Evolutionary conservation across 129 eudicot species (phyloP).

Genomic region (Daucus carota): DNA sequence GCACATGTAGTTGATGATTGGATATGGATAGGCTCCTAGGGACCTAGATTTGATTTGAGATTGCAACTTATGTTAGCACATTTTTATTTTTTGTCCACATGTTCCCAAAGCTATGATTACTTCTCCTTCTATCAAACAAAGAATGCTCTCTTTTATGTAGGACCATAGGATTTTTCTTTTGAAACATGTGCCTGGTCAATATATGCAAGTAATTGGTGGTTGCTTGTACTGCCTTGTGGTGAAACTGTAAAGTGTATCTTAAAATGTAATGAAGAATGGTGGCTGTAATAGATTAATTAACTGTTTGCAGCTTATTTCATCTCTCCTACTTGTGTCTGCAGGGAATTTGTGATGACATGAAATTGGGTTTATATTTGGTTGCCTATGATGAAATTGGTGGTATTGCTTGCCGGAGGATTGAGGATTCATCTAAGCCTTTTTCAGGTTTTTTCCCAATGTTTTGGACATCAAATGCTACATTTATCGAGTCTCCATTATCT

Average conservation of each 20-base stretch:
- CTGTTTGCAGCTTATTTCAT: constrained; percentile 6
- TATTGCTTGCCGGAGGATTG: constrained; percentile 68
- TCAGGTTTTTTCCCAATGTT: constrained; percentile 58
- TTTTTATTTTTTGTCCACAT: neutral
- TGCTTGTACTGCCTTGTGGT: neutral
- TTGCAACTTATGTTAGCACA: neutral
- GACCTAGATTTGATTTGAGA: neutral
- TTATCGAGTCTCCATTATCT: constrained; percentile 56
- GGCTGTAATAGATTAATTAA: neutral
- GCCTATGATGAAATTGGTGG: constrained; percentile 82
- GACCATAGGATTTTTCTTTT: neutral
- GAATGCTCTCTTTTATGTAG: neutral
- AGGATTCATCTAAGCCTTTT: constrained; percentile 57
- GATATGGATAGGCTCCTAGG: neutral
- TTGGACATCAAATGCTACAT: constrained; percentile 65
- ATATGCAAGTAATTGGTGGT: neutral
- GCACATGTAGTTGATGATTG: neutral
- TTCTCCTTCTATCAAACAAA: neutral
- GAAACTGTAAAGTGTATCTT: neutral
- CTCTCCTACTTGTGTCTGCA: constrained; percentile 26
- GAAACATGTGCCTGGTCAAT: neutral
- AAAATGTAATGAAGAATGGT: neutral
- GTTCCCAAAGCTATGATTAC: neutral
- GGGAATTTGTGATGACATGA: constrained; percentile 82
- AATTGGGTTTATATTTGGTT: constrained; percentile 68